Evolutionary conservation across 2,329 filamentous ascomycete species (phyloP).

Genomic region (Hymenoscyphus scutula): DNA sequence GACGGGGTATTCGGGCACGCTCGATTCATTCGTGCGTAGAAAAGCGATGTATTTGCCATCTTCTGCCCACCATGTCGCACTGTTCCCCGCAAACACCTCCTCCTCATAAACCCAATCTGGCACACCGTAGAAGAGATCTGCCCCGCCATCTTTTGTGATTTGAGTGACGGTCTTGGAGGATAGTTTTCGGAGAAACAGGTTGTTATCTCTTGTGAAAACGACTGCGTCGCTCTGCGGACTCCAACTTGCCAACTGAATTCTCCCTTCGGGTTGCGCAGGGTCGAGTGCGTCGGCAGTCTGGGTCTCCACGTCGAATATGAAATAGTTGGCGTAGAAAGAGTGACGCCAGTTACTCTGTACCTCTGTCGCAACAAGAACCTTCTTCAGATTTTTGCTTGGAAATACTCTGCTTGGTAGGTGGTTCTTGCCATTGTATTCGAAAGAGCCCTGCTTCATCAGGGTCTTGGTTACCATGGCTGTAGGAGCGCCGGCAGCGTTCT

Average conservation of each 20-base stretch:
- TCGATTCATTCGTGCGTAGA: constrained; percentile 87
- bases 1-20: constrained; percentile 86
- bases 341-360: constrained; percentile 80
- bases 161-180: constrained; percentile 44
- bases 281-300: constrained; percentile 78
- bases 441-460: constrained; percentile 68
- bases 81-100: constrained; percentile 76
- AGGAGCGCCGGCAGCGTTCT: constrained; percentile 40
- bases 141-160: constrained; percentile 83
- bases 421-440: constrained; percentile 56
- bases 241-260: constrained; percentile 84
- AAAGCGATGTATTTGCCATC: constrained; percentile 90
- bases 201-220: constrained; percentile 88
- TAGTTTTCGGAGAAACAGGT: constrained; percentile 76
- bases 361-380: constrained; percentile 78
- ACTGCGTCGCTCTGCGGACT: constrained; percentile 83
- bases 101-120: constrained; percentile 96
- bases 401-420: constrained; percentile 61
- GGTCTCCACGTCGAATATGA: constrained; percentile 83
- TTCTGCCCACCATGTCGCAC: constrained; percentile 91
- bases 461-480: constrained; percentile 55
- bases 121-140: constrained; percentile 89
- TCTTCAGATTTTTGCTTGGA: constrained; percentile 81
- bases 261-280: constrained; percentile 59
- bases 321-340: constrained; percentile 83